phyloP scores from a whole-genome alignment of 2,329 filamentous ascomycete genomes.

The Teratosphaeria zuluensis region DNA sequence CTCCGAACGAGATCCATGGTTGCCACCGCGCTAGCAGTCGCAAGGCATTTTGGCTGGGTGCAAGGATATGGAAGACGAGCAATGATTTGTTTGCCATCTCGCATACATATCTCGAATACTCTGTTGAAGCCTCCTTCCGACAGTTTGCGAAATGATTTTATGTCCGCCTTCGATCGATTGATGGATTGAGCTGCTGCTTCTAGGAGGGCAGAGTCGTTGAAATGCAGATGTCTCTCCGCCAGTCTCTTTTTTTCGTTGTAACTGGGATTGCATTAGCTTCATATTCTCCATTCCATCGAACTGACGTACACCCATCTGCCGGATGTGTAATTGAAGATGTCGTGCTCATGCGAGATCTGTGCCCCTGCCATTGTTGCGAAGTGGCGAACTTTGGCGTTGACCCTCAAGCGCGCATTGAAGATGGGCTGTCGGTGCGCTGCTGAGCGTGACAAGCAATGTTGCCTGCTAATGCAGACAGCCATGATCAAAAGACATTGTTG shows the following conservation, averaged over 20 bases:
- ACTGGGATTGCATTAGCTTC: too few relatives aligned
- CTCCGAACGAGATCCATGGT: slow-evolving; percentile 16
- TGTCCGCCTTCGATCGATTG: background rate
- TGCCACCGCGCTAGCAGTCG: slow-evolving; percentile 20
- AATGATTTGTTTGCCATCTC: slow-evolving; percentile 15
- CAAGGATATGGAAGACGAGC: slow-evolving; percentile 17
- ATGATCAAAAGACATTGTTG: too few relatives aligned
- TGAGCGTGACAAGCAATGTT: background rate
- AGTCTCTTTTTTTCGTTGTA: slow-evolving; percentile 12
- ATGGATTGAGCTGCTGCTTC: slow-evolving; percentile 6
- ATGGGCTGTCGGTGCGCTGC: background rate
- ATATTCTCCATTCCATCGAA: too few relatives aligned
- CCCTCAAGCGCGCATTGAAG: background rate
- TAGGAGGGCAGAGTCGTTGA: slow-evolving; percentile 8
- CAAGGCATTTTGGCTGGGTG: slow-evolving; percentile 10
- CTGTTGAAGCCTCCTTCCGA: slow-evolving; percentile 19
- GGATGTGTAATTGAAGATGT: slow-evolving; percentile 9
- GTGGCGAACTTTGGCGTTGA: background rate
- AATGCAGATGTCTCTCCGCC: slow-evolving; percentile 6
- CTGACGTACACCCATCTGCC: slow-evolving; percentile 12
- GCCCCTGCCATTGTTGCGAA: background rate
- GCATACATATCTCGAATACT: slow-evolving; percentile 13
- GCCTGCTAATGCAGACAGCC: too few relatives aligned
- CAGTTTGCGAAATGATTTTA: slow-evolving; percentile 10
- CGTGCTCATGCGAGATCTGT: background rate